Evolutionary conservation across 2,329 filamentous ascomycete species (phyloP), one percentile per base, ranked within the genome.

Genomic region (Gremmenia infestans): DNA sequence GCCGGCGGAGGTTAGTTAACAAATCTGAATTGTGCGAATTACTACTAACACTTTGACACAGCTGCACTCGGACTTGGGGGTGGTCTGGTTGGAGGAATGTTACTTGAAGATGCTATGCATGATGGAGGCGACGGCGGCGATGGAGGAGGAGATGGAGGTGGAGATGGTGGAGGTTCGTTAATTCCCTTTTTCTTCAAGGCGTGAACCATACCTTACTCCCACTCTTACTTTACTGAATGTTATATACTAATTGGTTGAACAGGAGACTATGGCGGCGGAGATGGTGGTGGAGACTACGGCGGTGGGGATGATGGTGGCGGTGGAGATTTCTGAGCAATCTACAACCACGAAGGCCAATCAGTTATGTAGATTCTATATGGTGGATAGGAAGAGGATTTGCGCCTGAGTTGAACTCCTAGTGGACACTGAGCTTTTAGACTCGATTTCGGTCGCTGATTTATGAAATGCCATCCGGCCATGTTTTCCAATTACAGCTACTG

Each of bases 61-160:
- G 49, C 51, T 51, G 89, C 89, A 22, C 75, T 96, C 45, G 91
- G 91, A 74, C 72, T 89, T 4, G 91, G 91, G 63, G 91, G 87
- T 60, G 91, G 91, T 71, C 68, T 96, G 68, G 66, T 96, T 1
- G 92, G 91, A 64, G 91, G 91, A 54, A 81, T 83, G 59, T 60
- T 96, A 65, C 72, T 96, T 35, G 86, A 79, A 2, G 78, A 87
- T 67, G 85, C 86, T 1, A 77, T 92, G 50, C 74, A 60, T 43
- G 62, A 57, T 12, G 57, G 55, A 39, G 57, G 59, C 47, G 55
- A 55, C 48, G 62, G 12, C 11, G 32, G 37, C 12, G 50, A 53
- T 40, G 57, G 42, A 15, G 55, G 53, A 7, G 70, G 19, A 23
- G 32, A 54, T 45, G 57, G 46, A 15, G 55, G 53, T 5, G 70